A percentile compares a stretch with the other conserved stretches of the same genome.
Evolutionary conservation across 2,329 filamentous ascomycete species (phyloP).

Genomic region (Penicillium freii): DNA sequence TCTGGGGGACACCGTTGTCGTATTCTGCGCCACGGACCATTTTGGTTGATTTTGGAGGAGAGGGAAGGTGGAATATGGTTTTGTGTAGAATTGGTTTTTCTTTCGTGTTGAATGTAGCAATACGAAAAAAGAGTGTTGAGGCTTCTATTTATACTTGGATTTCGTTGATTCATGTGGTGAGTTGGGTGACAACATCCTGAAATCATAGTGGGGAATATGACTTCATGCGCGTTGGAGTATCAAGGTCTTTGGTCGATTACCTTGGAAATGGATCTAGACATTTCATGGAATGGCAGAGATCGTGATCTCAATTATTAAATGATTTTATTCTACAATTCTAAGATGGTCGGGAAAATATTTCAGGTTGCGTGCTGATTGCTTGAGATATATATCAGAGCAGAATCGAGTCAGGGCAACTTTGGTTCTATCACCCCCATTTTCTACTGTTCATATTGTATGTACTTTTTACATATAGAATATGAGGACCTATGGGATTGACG

Average conservation of each 20-base stretch:
- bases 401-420: too few species aligned
- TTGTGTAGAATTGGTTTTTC: too few species aligned
- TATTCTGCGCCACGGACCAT: conserved; percentile 45
- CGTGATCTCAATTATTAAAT: neutral
- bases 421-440: neutral
- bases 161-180: neutral
- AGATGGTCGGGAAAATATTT: neutral
- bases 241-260: neutral
- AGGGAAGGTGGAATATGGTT: neutral
- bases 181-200: conserved; percentile 33
- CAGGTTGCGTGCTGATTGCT: neutral
- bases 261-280: neutral
- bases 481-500: too few species aligned
- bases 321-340: too few species aligned
- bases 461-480: too few species aligned
- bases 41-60: conserved; percentile 15
- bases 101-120: too few species aligned
- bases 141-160: conserved; percentile 1
- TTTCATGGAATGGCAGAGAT: neutral
- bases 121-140: neutral
- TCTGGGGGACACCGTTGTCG: conserved; percentile 39
- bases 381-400: neutral
- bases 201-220: conserved; percentile 34
- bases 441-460: neutral
- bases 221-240: conserved; percentile 22